phyloP scores from a whole-genome alignment of 106 monocot species.

The Dendrobium officinale region DNA sequence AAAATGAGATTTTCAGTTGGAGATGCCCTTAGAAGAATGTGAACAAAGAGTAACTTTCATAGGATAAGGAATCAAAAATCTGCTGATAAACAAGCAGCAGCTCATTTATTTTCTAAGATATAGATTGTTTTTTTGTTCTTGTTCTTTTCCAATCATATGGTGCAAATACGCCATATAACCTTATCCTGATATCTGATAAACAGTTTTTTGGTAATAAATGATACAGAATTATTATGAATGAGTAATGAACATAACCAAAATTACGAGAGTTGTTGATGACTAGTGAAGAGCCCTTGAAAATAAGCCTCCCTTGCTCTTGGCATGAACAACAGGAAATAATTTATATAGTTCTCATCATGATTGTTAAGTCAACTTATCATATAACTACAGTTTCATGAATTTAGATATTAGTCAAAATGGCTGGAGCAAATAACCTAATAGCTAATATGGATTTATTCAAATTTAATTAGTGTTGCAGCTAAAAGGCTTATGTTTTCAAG shows the following conservation, averaged over 20 bases:
- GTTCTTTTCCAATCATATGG: slow-evolving; percentile 1
- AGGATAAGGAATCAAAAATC: no score
- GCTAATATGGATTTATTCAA: not conserved
- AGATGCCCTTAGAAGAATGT: not conserved
- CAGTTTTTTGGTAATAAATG: not conserved
- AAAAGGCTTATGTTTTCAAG: not conserved
- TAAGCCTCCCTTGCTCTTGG: not conserved
- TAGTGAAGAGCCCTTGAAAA: not conserved
- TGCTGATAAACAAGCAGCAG: no score
- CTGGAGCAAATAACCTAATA: not conserved
- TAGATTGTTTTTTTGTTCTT: not conserved
- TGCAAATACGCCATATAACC: not conserved
- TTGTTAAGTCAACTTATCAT: not conserved
- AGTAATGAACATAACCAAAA: not conserved
- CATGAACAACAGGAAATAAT: not conserved
- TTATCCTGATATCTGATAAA: not conserved
- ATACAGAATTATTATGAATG: not conserved
- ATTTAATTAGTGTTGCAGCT: not conserved
- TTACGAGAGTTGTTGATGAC: not conserved
- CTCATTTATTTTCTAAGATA: no score
- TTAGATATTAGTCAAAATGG: not conserved
- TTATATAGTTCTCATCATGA: not conserved
- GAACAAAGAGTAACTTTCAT: not conserved
- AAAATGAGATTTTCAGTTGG: no score
- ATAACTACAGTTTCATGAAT: not conserved